Evolutionary conservation across 495 filamentous ascomycete species (phyloP).

Genomic region (Xylaria curta): DNA sequence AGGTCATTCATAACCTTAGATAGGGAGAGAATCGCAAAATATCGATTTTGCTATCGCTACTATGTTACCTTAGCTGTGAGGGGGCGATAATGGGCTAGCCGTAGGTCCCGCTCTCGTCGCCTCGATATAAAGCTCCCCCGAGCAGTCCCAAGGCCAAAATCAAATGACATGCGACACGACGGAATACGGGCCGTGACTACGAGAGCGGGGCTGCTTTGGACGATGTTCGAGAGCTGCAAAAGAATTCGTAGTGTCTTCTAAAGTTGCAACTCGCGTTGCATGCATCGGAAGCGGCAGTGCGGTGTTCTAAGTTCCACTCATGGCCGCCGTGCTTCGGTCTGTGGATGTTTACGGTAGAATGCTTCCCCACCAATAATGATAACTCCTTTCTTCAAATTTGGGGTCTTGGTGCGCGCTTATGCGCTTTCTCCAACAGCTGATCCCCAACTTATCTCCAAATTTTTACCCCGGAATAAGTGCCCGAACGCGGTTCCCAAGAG

Average conservation of each 20-base stretch:
- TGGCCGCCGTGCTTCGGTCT: slow-evolving; percentile 5
- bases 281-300: slow-evolving; percentile 10
- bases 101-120: slow-evolving; percentile 15
- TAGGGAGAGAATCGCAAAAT: not conserved
- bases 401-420: not conserved
- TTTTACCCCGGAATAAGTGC: slow-evolving; percentile 20
- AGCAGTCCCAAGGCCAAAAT: not conserved
- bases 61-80: slow-evolving; percentile 12
- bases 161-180: slow-evolving; percentile 24
- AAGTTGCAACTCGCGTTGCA: not conserved
- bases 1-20: not conserved
- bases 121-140: slow-evolving; percentile 26
- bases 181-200: slow-evolving; percentile 32
- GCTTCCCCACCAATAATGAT: slow-evolving; percentile 35
- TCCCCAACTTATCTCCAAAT: slow-evolving; percentile 32
- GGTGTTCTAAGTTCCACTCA: slow-evolving; percentile 17
- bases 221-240: slow-evolving; percentile 10
- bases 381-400: slow-evolving; percentile 4
- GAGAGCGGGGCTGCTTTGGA: slow-evolving; percentile 13
- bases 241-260: not conserved
- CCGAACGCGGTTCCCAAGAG: slow-evolving; percentile 3
- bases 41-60: not conserved
- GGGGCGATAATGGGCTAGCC: not conserved
- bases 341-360: slow-evolving; percentile 33
- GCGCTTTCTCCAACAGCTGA: slow-evolving; percentile 18